phyloP scores from a whole-genome alignment of 768 basidiomycete genomes.

The Hericium coralloides region DNA sequence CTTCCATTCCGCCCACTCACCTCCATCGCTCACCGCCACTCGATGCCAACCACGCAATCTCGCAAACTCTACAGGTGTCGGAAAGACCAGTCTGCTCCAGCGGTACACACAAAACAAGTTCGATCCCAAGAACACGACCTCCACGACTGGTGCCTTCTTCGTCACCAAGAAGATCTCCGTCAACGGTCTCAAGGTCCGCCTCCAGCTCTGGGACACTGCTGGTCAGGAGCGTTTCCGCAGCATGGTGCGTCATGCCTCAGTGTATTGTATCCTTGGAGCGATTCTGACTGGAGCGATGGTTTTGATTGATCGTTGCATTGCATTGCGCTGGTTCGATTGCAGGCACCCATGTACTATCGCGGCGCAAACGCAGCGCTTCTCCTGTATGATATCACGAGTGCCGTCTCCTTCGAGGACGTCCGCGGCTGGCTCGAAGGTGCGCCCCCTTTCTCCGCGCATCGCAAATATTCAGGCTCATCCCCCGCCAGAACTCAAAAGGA shows the following conservation, averaged over 20 bases:
- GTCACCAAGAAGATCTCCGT: slow-evolving; percentile 87
- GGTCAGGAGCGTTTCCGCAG: slow-evolving; percentile 90
- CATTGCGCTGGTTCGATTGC: neutral
- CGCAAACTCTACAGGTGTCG: slow-evolving; percentile 50
- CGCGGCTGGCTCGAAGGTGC: slow-evolving; percentile 85
- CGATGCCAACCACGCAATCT: neutral
- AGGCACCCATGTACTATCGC: slow-evolving; percentile 97
- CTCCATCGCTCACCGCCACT: neutral
- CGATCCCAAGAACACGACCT: slow-evolving; percentile 79
- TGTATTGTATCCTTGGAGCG: slow-evolving; percentile 1
- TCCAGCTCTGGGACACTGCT: slow-evolving; percentile 90
- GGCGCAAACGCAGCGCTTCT: slow-evolving; percentile 91
- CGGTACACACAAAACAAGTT: slow-evolving; percentile 89
- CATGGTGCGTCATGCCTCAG: slow-evolving; percentile 47
- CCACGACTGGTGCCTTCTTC: slow-evolving; percentile 90
- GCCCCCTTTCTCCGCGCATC: slow-evolving; percentile 14
- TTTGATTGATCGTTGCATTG: no score
- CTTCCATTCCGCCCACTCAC: neutral
- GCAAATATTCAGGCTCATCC: neutral
- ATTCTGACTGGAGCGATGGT: slow-evolving; percentile 4
- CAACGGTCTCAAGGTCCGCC: slow-evolving; percentile 76
- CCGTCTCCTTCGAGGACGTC: slow-evolving; percentile 81
- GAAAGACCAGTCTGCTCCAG: slow-evolving; percentile 86
- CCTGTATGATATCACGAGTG: slow-evolving; percentile 92
- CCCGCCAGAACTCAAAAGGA: slow-evolving; percentile 75